phyloP scores from a whole-genome alignment of 2,329 filamentous ascomycete species.

The Arthroderma sp. region DNA sequence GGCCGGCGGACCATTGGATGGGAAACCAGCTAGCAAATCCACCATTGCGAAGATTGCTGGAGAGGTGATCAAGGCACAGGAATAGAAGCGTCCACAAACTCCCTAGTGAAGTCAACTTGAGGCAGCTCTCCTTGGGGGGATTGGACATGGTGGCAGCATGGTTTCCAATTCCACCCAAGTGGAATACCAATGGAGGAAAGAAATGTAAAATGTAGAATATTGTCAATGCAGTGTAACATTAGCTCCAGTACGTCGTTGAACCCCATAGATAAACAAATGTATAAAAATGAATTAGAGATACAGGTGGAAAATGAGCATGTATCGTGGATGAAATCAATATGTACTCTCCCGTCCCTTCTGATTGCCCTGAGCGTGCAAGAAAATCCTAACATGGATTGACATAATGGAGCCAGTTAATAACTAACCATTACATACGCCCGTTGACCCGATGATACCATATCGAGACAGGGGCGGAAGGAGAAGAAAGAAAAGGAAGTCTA shows the following conservation, averaged over 20 bases:
- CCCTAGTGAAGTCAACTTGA: not conserved
- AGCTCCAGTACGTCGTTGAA: not conserved
- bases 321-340: not conserved
- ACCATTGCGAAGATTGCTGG: slow-evolving; percentile 33
- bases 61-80: slow-evolving; percentile 21
- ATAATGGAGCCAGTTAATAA: not conserved
- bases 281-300: too few relatives aligned
- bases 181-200: not conserved
- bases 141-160: not conserved
- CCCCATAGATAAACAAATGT: too few relatives aligned
- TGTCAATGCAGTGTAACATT: not conserved
- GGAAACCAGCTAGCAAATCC: slow-evolving; percentile 33
- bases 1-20: slow-evolving; percentile 31
- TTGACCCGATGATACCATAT: not conserved
- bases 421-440: slow-evolving; percentile 2
- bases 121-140: not conserved
- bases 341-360: not conserved
- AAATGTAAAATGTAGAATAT: not conserved
- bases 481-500: not conserved
- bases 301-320: not conserved
- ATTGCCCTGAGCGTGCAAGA: not conserved
- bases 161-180: not conserved
- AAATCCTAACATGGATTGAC: not conserved
- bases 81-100: not conserved
- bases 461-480: not conserved